Evolutionary conservation across 2,329 filamentous ascomycete genomes (phyloP).

Genomic region (Xylaria arbuscula): DNA sequence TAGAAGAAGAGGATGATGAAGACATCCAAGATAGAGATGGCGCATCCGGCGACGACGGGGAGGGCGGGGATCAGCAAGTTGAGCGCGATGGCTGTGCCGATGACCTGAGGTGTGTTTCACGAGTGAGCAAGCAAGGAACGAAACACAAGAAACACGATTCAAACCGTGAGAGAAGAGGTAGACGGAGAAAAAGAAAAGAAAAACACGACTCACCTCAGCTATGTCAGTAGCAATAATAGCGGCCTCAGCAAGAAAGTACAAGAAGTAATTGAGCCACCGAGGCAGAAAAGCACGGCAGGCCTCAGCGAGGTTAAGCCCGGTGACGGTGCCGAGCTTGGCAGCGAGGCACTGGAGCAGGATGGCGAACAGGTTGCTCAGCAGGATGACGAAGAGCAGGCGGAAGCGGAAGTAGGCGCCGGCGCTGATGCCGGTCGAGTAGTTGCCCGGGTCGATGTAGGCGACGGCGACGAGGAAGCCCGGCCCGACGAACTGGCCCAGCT

Average conservation of each 20-base stretch:
- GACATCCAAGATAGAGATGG: conserved; percentile 75
- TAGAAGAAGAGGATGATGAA: conserved; percentile 76
- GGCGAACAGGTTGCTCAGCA: conserved; percentile 76
- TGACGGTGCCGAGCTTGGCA: conserved; percentile 76
- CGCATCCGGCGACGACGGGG: conserved; percentile 74
- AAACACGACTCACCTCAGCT: conserved; percentile 63
- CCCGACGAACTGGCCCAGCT: conserved; percentile 69
- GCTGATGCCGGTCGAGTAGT: conserved; percentile 77
- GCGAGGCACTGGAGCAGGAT: conserved; percentile 76
- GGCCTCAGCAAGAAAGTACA: conserved; percentile 72
- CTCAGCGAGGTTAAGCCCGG: conserved; percentile 73
- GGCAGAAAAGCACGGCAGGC: conserved; percentile 74
- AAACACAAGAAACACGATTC: too few relatives aligned
- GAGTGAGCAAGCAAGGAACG: conserved; percentile 29
- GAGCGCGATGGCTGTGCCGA: conserved; percentile 76
- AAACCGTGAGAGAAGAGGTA: too few relatives aligned
- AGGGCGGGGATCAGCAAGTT: conserved; percentile 73
- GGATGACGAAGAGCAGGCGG: conserved; percentile 73
- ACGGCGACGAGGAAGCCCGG: conserved; percentile 74
- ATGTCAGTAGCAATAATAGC: conserved; percentile 79
- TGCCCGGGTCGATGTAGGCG: conserved; percentile 71
- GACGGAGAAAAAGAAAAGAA: too few relatives aligned
- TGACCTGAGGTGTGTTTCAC: conserved; percentile 59
- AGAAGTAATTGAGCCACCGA: conserved; percentile 69
- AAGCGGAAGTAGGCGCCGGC: conserved; percentile 75